These are phyloP conservation scores for Papiliotrema nemorosa DNA, from an alignment of 1,284 basidiomycete species.

Conservation along the genomic window DNA sequence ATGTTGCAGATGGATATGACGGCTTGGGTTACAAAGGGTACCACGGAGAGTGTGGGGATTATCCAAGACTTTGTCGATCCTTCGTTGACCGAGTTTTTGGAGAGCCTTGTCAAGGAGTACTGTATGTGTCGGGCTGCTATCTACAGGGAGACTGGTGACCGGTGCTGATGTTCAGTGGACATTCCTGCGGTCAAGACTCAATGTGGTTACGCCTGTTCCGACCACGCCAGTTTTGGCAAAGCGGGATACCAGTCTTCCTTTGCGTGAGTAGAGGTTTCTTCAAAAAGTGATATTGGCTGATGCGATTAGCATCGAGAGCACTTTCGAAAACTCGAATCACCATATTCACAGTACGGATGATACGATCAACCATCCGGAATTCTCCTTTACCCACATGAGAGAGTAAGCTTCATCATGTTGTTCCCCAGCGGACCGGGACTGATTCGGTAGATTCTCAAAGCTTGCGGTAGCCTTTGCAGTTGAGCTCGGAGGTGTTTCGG, in stretches of 20 bases:
- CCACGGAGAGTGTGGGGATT: slow-evolving; percentile 80
- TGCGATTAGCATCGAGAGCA: slow-evolving; percentile 42
- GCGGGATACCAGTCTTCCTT: slow-evolving; percentile 80
- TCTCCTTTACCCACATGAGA: slow-evolving; percentile 62
- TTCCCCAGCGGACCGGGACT: background rate
- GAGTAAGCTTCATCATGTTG: slow-evolving; percentile 35
- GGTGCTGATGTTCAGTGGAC: slow-evolving; percentile 29
- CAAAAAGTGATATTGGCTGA: no score
- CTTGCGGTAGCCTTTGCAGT: slow-evolving; percentile 78
- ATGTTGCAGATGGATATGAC: slow-evolving; percentile 93
- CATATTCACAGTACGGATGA: slow-evolving; percentile 79
- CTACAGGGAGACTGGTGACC: background rate
- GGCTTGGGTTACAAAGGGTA: slow-evolving; percentile 91
- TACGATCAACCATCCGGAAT: slow-evolving; percentile 79
- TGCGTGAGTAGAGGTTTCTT: slow-evolving; percentile 63
- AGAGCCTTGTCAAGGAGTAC: slow-evolving; percentile 65
- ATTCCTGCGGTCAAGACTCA: slow-evolving; percentile 53
- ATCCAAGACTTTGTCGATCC: slow-evolving; percentile 82
- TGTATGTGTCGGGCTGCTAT: slow-evolving; percentile 34
- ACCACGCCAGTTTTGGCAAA: slow-evolving; percentile 73
- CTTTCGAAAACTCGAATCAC: slow-evolving; percentile 58
- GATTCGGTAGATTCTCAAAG: slow-evolving; percentile 74
- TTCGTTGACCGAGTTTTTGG: slow-evolving; percentile 69
- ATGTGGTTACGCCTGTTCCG: slow-evolving; percentile 94
- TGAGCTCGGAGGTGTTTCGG: slow-evolving; percentile 57